Evolutionary conservation across 139 green algal genomes (phyloP).

Genomic region (Tetradesmus obliquus): DNA sequence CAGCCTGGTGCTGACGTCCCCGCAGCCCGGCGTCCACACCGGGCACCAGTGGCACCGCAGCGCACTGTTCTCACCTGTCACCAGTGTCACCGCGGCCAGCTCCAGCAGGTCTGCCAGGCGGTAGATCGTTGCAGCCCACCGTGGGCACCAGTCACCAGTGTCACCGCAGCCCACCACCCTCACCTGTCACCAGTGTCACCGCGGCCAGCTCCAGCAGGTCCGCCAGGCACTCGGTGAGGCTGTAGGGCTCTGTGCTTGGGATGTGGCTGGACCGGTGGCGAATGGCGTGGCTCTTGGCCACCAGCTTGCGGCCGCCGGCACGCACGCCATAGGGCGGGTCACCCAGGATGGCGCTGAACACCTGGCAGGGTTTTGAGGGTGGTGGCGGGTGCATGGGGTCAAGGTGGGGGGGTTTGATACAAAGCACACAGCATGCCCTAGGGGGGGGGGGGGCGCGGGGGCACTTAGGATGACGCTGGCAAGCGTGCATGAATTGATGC

Average conservation of each 20-base stretch:
- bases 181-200: conserved; percentile 67
- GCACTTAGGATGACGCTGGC: too few species aligned
- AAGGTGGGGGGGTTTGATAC: too few species aligned
- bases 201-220: conserved; percentile 92
- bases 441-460: too few species aligned
- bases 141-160: neutral
- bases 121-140: too few species aligned
- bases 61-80: conserved; percentile 45
- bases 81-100: conserved; percentile 77
- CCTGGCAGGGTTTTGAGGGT: conserved; percentile 35
- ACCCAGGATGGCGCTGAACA: conserved; percentile 90
- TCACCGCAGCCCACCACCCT: neutral
- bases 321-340: conserved; percentile 97
- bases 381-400: too few species aligned
- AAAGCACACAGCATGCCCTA: too few species aligned
- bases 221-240: conserved; percentile 87
- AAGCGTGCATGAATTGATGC: neutral
- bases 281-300: conserved; percentile 52
- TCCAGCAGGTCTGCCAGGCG: conserved; percentile 85
- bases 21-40: too few species aligned
- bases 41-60: too few species aligned
- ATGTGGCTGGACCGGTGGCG: conserved; percentile 74
- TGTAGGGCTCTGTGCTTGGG: conserved; percentile 83
- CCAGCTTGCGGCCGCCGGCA: conserved; percentile 90
- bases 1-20: too few species aligned